Evolutionary conservation across 148 eudicot genomes (phyloP), one percentile per base, ranked within the genome.

Genomic region (Cornus controversa): DNA sequence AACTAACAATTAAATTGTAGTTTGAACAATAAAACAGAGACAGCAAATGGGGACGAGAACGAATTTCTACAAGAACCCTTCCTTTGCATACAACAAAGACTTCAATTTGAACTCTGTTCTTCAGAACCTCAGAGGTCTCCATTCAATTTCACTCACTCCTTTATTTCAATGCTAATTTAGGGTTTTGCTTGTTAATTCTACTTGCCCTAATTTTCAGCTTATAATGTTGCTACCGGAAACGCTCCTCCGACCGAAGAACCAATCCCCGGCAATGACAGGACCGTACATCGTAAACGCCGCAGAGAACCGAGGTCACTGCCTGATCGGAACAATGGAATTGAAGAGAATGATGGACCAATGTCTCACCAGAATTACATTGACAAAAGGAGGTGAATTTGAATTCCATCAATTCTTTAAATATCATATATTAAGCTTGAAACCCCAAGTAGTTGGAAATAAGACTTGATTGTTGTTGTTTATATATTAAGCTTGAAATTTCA

Each of bases 11-110:
- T 31, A 31, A 31, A 31, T 31, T 31, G 34, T 31, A 31, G 34
- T 31, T 31, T 31, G 34, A 31, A 31, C 34, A 29, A 29, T 29
- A 29, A 50, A 0, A 10, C 10, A 62, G 67, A 37, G 26, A 37
- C 23, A 3, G 58, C 36, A 24, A 71, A 92, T 92, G 97, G 80
- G 78, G 75, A 90, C 88, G 54, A 83, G 94, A 66, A 36, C 85
- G 74, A 92, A 93, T 50, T 84, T 93, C 20, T 93, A 89, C 93
- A 93, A 93, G 80, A 93, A 91, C 54, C 97, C 97, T 27, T 88
- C 97, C 0, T 85, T 40, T 47, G 57, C 91, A 1, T 92, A 93
- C 84, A 82, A 85, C 75, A 89, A 88, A 78, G 80, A 87, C 58
- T 84, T 89, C 66, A 84, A 76, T 72, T 93, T 93, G 74, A 80